Evolutionary conservation across 768 basidiomycete genomes (phyloP).

Genomic region (Psilocybe cyanescens): DNA sequence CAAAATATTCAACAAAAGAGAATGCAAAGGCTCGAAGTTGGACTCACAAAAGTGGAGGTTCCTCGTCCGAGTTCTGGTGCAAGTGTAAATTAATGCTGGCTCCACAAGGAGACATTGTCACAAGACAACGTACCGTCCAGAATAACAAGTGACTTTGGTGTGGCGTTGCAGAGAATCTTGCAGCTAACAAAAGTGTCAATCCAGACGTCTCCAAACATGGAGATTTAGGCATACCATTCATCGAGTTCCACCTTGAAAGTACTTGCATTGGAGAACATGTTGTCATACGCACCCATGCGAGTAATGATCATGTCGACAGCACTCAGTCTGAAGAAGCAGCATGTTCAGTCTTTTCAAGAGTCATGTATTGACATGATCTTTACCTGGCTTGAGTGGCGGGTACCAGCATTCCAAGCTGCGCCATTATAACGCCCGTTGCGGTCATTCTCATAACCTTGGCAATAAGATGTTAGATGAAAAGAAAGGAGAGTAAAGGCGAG

Average conservation of each 20-base stretch:
- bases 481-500: not conserved
- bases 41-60: conserved; percentile 85
- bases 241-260: conserved; percentile 99
- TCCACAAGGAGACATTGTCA: not conserved
- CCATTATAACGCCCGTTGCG: conserved; percentile 92
- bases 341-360: not conserved
- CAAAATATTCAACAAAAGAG: conserved; percentile 1
- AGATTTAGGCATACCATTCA: conserved; percentile 68
- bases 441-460: conserved; percentile 90
- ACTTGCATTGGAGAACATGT: conserved; percentile 92
- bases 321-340: conserved; percentile 56
- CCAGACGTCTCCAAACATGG: not conserved
- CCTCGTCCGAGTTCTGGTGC: conserved; percentile 87
- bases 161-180: conserved; percentile 92
- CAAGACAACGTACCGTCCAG: conserved; percentile 74
- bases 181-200: conserved; percentile 51
- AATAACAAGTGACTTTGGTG: conserved; percentile 92
- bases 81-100: conserved; percentile 16
- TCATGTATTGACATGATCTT: conserved; percentile 20
- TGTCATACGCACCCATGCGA: conserved; percentile 98
- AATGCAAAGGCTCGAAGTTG: not conserved
- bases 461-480: conserved; percentile 1
- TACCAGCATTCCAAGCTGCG: conserved; percentile 94
- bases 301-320: conserved; percentile 94
- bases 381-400: conserved; percentile 84